These are phyloP conservation scores for Hymenoscyphus fraxineus DNA, from an alignment of 2,329 filamentous ascomycete genomes.

Conservation along the genomic window DNA sequence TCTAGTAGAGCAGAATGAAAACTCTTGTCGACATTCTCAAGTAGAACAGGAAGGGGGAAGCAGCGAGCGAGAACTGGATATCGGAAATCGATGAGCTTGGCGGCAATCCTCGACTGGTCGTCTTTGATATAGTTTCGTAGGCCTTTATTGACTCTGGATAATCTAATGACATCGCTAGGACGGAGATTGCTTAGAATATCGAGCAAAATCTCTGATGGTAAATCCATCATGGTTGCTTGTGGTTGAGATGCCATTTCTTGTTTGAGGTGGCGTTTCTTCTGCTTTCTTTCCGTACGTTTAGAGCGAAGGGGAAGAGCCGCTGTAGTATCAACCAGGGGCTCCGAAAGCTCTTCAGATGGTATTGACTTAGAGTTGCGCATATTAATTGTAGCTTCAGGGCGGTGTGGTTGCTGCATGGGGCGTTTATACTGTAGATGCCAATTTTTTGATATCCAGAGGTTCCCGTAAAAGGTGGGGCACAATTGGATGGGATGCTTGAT, in stretches of 20 bases:
- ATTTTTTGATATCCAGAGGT: not conserved
- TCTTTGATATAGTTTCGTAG: constrained; percentile 43
- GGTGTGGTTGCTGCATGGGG: not conserved
- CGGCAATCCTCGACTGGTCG: constrained; percentile 43
- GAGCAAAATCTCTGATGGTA: constrained; percentile 52
- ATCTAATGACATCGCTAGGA: constrained; percentile 48
- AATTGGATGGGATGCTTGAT: too few relatives aligned
- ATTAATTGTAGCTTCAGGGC: not conserved
- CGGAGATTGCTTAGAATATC: constrained; percentile 44
- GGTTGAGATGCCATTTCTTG: constrained; percentile 34
- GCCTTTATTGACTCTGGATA: constrained; percentile 42
- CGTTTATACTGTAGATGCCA: not conserved
- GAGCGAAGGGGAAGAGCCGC: constrained; percentile 46
- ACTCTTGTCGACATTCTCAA: constrained; percentile 39
- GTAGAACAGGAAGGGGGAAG: constrained; percentile 47
- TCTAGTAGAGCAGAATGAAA: constrained; percentile 39
- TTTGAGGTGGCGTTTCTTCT: constrained; percentile 43
- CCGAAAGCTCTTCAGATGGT: constrained; percentile 15
- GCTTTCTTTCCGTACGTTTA: constrained; percentile 48
- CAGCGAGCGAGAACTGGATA: constrained; percentile 50
- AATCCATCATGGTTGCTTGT: constrained; percentile 40
- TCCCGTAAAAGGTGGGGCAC: not conserved
- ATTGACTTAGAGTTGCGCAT: not conserved
- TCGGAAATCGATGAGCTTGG: constrained; percentile 42
- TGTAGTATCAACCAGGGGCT: constrained; percentile 48